A percentile compares a stretch with the other conserved stretches of the same genome.
Evolutionary conservation across 2,329 filamentous ascomycete species (phyloP).

Genomic region (Aspergillus bombycis): DNA sequence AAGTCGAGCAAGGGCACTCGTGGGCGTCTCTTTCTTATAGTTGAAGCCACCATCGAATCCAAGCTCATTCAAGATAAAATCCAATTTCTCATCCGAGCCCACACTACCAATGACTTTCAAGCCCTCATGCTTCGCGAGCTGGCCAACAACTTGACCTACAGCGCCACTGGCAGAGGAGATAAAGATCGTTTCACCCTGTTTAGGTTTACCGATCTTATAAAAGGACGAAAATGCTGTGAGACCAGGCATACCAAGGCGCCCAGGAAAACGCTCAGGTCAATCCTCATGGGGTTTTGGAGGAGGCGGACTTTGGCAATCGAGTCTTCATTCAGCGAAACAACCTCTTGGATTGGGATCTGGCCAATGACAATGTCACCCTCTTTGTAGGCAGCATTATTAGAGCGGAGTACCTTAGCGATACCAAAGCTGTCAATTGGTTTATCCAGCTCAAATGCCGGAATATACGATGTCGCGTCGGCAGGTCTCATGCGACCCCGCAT

Average conservation of each 20-base stretch:
- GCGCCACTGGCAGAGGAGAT: constrained; percentile 78
- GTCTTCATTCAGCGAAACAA: constrained; percentile 59
- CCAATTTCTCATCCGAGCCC: constrained; percentile 77
- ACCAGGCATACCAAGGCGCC: constrained; percentile 80
- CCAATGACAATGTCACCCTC: constrained; percentile 68
- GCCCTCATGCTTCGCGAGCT: constrained; percentile 80
- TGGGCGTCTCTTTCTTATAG: constrained; percentile 79
- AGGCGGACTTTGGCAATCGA: constrained; percentile 51
- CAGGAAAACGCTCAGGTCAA: constrained; percentile 62
- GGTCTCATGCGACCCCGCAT: constrained; percentile 78
- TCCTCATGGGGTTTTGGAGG: constrained; percentile 66
- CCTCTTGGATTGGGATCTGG: constrained; percentile 67
- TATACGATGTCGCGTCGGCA: constrained; percentile 67
- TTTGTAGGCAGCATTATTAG: constrained; percentile 64
- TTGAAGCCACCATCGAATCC: constrained; percentile 78
- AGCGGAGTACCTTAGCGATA: constrained; percentile 72
- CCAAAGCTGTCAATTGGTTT: constrained; percentile 66
- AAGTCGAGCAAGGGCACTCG: constrained; percentile 69
- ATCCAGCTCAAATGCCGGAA: constrained; percentile 63
- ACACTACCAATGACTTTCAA: constrained; percentile 80
- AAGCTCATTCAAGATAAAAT: constrained; percentile 71
- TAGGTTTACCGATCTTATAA: constrained; percentile 74
- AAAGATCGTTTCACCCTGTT: constrained; percentile 80
- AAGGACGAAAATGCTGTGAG: constrained; percentile 75
- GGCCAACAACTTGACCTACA: constrained; percentile 81